A percentile compares a stretch with the other conserved stretches of the same genome.
These are phyloP conservation scores for Neofusicoccum cordaticola DNA, from an alignment of 2,329 filamentous ascomycete species.

Conservation along the genomic window DNA sequence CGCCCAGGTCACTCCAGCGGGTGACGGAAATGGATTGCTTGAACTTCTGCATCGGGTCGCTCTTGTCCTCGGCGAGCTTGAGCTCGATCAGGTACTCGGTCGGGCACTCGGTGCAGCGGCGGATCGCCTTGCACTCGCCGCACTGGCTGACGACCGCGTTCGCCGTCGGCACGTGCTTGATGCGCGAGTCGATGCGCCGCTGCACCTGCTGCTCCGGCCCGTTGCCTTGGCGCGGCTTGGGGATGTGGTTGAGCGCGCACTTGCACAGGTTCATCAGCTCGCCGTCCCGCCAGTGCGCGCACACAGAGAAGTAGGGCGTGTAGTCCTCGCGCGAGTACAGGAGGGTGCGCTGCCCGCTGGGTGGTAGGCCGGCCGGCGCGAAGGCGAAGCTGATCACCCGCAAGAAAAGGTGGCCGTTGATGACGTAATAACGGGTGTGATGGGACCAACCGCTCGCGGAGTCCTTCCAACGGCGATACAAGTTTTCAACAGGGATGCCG, in stretches of 20 bases:
- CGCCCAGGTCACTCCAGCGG: constrained; percentile 60
- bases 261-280: constrained; percentile 60
- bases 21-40: constrained; percentile 61
- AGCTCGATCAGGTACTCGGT: constrained; percentile 62
- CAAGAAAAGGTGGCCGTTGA: constrained; percentile 54
- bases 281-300: constrained; percentile 62
- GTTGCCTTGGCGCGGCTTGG: constrained; percentile 31
- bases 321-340: constrained; percentile 57
- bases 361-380: constrained; percentile 51
- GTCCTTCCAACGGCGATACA: constrained; percentile 56
- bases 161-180: constrained; percentile 9
- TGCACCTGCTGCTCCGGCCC: constrained; percentile 41
- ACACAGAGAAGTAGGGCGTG: constrained; percentile 61
- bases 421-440: constrained; percentile 52
- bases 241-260: constrained; percentile 59
- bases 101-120: constrained; percentile 60
- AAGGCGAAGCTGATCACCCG: constrained; percentile 56
- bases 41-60: constrained; percentile 47
- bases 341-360: constrained; percentile 53
- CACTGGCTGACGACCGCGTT: constrained; percentile 50
- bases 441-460: constrained; percentile 53
- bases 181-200: constrained; percentile 34
- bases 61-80: constrained; percentile 56
- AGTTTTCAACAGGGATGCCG: constrained; percentile 46
- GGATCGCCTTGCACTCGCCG: constrained; percentile 56